Evolutionary conservation across 805 yeast genomes (phyloP), one percentile per base, ranked within the genome.

Genomic region (Yarrowia keelungensis): DNA sequence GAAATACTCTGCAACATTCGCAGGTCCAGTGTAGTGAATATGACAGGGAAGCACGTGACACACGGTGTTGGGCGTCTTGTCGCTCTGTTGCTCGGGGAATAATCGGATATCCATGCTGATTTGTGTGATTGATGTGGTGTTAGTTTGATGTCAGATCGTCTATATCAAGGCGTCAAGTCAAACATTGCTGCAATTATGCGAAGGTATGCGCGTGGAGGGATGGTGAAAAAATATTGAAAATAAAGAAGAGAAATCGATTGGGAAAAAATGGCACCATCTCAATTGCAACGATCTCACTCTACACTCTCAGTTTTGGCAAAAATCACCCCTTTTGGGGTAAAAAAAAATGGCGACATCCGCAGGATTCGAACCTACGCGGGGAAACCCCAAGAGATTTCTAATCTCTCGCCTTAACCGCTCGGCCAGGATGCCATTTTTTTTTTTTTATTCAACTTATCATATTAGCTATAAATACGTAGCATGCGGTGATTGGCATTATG

Each of bases 1-100:
- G 50, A 74, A 73, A 59, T 73, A 73, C 46, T 69, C 64, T 12
- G 67, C 38, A 22, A 73, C 76, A n/a, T 70, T 70, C 19, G 75
- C 74, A 3, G 71, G 69, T 12, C 76, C 76, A 10, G 70, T 69
- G 65, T 74, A 69, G 35, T 73, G 71, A 15, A 74, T 73, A 39
- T 73, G 74, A 39, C 76, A 74, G 2, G 76, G 76, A 46, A 74
- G 39, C 11, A 74, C 71, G 65, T 74, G 76, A 53, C 74, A 69
- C 5, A 58, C 69, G 8, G 72, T 70, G 67, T 47, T 47, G 15
- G 56, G 45, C 22, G 15, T 15, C 39, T 62, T 62, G 46, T 47
- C 38, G 38, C 47, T 62, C 14, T 62, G 54, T 11, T 62, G 54
- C 39, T 49, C 56, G 39, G 56, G 54, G 15, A 47, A 47, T 47